Conservation (phyloP, 257 asterid species). For the Solanum habrochaites region DNA sequence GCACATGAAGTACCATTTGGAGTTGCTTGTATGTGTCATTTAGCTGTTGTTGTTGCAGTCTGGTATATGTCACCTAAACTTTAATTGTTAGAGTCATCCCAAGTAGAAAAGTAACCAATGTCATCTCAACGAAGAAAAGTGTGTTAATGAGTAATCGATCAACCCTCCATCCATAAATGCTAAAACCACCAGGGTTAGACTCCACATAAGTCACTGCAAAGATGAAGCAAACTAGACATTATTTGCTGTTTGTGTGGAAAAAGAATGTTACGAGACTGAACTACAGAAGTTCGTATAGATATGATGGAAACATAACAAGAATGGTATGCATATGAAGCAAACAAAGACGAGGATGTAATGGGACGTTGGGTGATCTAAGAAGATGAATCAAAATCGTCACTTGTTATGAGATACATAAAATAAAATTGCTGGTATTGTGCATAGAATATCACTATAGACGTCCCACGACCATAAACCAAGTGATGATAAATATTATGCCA, state of each 20-base stretch:
- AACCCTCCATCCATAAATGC: conserved; percentile 69
- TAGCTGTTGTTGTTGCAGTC: not conserved
- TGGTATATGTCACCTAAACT: conserved; percentile 20
- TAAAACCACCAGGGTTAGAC: conserved; percentile 79
- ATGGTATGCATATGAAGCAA: not conserved
- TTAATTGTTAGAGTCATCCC: conserved; percentile 68
- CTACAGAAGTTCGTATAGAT: not conserved
- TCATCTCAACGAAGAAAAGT: conserved; percentile 70
- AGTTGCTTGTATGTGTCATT: not conserved
- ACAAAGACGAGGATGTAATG: not conserved
- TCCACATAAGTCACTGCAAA: conserved; percentile 69
- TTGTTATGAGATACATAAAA: not conserved
- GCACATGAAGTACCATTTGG: not conserved
- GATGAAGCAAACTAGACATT: not conserved
- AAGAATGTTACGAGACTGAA: not conserved
- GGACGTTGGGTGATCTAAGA: not conserved
- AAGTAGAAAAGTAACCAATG: conserved; percentile 67
- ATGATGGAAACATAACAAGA: not conserved
- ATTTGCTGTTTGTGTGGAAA: not conserved
- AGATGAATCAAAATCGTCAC: not conserved
- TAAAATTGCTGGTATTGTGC: not conserved
- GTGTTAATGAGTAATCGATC: conserved; percentile 68
- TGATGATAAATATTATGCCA: not conserved
- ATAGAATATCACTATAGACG: not conserved
- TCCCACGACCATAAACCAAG: not conserved